Percentiles rank a stretch among this genome's conserved stretches.
Evolutionary conservation across 441 rosid genomes (phyloP).

Genomic region (Macaranga tanarius): DNA sequence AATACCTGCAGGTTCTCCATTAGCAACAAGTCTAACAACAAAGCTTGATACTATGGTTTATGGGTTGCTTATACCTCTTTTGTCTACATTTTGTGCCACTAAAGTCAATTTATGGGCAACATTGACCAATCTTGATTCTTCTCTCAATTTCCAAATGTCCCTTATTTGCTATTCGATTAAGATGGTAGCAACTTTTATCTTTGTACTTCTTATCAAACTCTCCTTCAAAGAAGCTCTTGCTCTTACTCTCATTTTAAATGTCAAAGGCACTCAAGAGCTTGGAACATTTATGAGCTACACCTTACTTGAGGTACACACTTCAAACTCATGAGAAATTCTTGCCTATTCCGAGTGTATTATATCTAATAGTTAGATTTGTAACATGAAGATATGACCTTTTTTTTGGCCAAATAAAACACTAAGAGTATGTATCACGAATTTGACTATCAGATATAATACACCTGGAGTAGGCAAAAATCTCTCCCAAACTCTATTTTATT

Average conservation of each 20-base stretch:
- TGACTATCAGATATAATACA: no score
- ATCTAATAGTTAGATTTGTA: no score
- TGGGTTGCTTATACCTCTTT: conserved; percentile 33
- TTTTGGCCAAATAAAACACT: no score
- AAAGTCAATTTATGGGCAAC: conserved; percentile 15
- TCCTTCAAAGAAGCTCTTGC: conserved; percentile 41
- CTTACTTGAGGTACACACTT: conserved; percentile 17
- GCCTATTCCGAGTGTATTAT: not conserved
- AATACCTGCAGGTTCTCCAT: conserved; percentile 41
- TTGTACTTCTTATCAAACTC: conserved; percentile 32
- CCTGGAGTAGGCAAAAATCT: no score
- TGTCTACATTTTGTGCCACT: conserved; percentile 14
- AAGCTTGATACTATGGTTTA: conserved; percentile 31
- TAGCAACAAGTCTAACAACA: conserved; percentile 30
- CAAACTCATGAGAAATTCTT: conserved; percentile 40
- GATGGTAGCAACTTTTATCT: conserved; percentile 29
- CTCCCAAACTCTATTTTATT: no score
- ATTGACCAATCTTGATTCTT: not conserved
- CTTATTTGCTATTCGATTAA: conserved; percentile 29
- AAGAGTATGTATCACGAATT: no score
- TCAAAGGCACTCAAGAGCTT: conserved; percentile 47
- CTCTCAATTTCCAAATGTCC: conserved; percentile 15
- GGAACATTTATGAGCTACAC: conserved; percentile 27
- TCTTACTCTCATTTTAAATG: conserved; percentile 44
- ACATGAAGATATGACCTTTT: no score